phyloP scores from a whole-genome alignment of 441 rosid species.

The Raphanus hybrid region DNA sequence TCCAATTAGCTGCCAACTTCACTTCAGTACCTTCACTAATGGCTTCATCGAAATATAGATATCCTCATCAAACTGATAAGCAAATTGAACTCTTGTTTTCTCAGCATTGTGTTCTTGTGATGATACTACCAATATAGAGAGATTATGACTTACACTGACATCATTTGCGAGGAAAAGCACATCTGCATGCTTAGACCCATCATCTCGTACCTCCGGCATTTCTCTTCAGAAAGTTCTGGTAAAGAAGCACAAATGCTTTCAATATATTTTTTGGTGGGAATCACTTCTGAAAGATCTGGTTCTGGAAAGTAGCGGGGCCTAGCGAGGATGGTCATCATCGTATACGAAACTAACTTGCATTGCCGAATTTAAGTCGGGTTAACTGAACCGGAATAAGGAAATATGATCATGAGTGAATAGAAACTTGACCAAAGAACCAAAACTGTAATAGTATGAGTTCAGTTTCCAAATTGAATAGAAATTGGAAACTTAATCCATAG shows the following conservation, averaged over 20 bases:
- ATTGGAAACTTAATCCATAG: not conserved
- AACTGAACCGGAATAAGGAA: not conserved
- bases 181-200: slow-evolving; percentile 89
- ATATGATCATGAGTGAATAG: not conserved
- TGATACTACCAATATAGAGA: too few relatives aligned
- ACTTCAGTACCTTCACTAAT: too few relatives aligned
- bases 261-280: slow-evolving; percentile 64
- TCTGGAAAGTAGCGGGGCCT: slow-evolving; percentile 75
- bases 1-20: too few relatives aligned
- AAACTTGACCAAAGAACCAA: not conserved
- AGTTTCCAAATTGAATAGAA: not conserved
- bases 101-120: too few relatives aligned
- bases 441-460: not conserved
- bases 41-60: too few relatives aligned
- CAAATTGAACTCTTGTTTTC: too few relatives aligned
- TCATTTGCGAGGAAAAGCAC: slow-evolving; percentile 92
- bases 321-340: too few relatives aligned
- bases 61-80: too few relatives aligned
- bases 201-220: slow-evolving; percentile 78
- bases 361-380: too few relatives aligned
- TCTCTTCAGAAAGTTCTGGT: slow-evolving; percentile 93
- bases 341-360: too few relatives aligned
- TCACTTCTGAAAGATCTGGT: slow-evolving; percentile 91
- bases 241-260: slow-evolving; percentile 58
- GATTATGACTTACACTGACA: slow-evolving; percentile 56